A percentile compares a stretch with the other conserved stretches of the same genome.
Evolutionary conservation across 257 asterid genomes (phyloP).

Genomic region (Buddleja alternifolia): DNA sequence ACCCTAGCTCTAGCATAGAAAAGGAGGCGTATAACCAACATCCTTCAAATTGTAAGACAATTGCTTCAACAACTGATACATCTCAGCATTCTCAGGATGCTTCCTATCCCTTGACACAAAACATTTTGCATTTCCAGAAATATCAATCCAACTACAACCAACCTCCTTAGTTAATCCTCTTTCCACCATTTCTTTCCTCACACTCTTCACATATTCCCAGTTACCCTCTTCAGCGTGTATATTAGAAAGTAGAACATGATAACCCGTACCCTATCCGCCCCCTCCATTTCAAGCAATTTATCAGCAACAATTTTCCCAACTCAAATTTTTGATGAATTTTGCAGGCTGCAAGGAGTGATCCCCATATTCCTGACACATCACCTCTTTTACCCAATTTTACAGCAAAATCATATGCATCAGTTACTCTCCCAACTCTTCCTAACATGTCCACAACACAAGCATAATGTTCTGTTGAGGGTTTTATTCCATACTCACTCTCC

Average conservation of each 20-base stretch:
- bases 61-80: conserved; percentile 50
- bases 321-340: conserved; percentile 64
- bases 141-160: conserved; percentile 89
- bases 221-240: conserved; percentile 88
- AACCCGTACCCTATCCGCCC: conserved; percentile 53
- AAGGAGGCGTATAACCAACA: conserved; percentile 45
- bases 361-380: conserved; percentile 68
- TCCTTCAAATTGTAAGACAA: conserved; percentile 69
- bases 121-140: conserved; percentile 50
- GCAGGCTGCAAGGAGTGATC: conserved; percentile 85
- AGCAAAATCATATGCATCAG: conserved; percentile 73
- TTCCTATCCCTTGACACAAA: conserved; percentile 65
- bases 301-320: conserved; percentile 77
- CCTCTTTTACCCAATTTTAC: conserved; percentile 57
- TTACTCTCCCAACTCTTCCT: conserved; percentile 87
- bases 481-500: conserved; percentile 56
- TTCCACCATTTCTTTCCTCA: conserved; percentile 66
- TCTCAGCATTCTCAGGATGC: conserved; percentile 50
- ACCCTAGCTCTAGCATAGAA: too few relatives aligned
- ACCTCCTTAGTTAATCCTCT: conserved; percentile 73
- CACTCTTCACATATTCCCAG: conserved; percentile 66
- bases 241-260: conserved; percentile 80
- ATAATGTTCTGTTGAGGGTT: conserved; percentile 68
- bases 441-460: conserved; percentile 86
- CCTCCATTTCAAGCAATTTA: conserved; percentile 64